Conservation (phyloP, 2,329 filamentous ascomycete genomes). For the Fusarium pseudoanthophilum region DNA sequence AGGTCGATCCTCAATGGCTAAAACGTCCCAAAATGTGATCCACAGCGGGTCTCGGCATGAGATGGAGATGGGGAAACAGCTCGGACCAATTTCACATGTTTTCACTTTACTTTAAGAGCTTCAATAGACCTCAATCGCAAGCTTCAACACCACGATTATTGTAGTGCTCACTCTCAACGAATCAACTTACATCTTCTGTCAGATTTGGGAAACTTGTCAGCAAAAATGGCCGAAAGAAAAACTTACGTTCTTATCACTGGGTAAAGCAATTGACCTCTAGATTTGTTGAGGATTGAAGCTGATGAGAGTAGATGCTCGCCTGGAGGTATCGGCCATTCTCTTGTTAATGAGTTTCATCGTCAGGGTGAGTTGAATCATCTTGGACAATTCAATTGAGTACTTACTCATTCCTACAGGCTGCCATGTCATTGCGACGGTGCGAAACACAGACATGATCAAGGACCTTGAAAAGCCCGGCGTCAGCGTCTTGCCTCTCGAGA, state of each 20-base stretch:
- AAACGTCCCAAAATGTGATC: background rate
- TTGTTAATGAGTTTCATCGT: conserved; percentile 64
- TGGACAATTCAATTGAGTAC: rapidly evolving
- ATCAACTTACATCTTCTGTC: background rate
- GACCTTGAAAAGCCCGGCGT: conserved; percentile 60
- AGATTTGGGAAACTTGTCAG: background rate
- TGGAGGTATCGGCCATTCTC: conserved; percentile 66
- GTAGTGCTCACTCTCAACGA: background rate
- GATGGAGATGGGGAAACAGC: background rate
- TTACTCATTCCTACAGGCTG: conserved; percentile 37
- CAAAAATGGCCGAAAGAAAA: conserved; percentile 42
- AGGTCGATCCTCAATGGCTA: background rate
- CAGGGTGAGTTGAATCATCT: conserved; percentile 52
- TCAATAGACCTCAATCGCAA: background rate
- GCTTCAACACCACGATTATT: background rate
- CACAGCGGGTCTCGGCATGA: background rate
- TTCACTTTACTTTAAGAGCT: background rate
- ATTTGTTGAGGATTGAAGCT: background rate
- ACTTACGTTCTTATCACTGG: conserved; percentile 44
- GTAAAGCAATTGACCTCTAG: background rate
- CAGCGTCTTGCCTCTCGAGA: conserved; percentile 62
- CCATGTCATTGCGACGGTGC: conserved; percentile 68
- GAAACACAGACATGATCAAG: conserved; percentile 59
- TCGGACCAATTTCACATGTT: conserved; percentile 6
- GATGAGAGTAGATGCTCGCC: conserved; percentile 61